Evolutionary conservation across 2,329 filamentous ascomycete genomes (phyloP).

Genomic region (Hymenoscyphus albidus): DNA sequence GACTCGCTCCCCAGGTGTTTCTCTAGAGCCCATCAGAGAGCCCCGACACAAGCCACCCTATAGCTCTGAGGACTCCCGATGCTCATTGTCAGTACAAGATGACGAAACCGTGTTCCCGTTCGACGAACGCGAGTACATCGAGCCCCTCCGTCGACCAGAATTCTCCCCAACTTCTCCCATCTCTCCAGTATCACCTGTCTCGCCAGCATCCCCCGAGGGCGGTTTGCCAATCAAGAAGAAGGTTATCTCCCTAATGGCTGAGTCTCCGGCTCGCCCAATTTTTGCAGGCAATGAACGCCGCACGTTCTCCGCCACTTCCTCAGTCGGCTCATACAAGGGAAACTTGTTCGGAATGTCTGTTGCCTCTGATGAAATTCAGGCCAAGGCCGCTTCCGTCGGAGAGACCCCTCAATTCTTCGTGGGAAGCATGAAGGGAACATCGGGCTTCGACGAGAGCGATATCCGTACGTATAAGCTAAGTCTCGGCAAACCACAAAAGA

Average conservation of each 20-base stretch:
- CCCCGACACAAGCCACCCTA: too few relatives aligned
- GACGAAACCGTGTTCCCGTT: conserved; percentile 5
- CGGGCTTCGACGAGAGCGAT: conserved; percentile 32
- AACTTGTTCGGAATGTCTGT: conserved; percentile 49
- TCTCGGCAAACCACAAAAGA: conserved; percentile 13
- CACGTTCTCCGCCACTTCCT: neutral
- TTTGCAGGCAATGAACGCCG: conserved; percentile 5
- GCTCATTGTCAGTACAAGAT: neutral
- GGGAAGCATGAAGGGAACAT: conserved; percentile 42
- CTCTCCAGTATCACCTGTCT: conserved; percentile 2
- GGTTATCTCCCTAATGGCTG: conserved; percentile 14
- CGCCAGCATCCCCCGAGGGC: conserved; percentile 9
- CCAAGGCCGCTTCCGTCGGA: conserved; percentile 46
- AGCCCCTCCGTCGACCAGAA: neutral
- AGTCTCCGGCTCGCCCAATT: conserved; percentile 24
- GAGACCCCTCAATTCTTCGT: conserved; percentile 50
- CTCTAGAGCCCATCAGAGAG: neutral
- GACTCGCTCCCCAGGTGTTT: neutral
- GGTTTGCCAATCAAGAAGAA: neutral
- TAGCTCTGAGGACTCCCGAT: neutral
- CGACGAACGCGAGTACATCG: neutral
- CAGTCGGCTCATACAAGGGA: conserved; percentile 51
- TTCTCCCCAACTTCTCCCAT: too few relatives aligned
- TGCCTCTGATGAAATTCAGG: conserved; percentile 48
- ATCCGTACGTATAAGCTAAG: conserved; percentile 25